Evolutionary conservation across 1,139 yeast genomes (phyloP).

Genomic region (Kodamaea suecica): DNA sequence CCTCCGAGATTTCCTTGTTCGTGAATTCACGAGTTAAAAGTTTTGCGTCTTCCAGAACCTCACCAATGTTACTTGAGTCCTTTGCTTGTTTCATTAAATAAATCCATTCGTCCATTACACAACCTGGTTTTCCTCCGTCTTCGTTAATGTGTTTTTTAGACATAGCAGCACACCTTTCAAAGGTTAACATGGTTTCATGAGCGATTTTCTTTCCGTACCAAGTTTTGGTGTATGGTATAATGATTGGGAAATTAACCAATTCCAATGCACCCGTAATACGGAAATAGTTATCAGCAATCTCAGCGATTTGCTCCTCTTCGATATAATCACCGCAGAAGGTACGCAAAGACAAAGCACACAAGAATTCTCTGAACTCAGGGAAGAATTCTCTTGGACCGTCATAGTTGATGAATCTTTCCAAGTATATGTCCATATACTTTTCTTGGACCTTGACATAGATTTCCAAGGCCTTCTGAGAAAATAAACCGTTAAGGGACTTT

Average conservation of each 20-base stretch:
- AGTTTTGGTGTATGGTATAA: conserved; percentile 90
- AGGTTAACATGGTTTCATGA: conserved; percentile 88
- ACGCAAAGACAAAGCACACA: conserved; percentile 89
- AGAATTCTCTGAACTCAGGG: conserved; percentile 91
- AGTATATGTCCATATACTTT: conserved; percentile 73
- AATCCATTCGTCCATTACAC: conserved; percentile 97
- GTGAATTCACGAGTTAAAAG: conserved; percentile 77
- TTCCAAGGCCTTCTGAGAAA: conserved; percentile 79
- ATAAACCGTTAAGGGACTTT: conserved; percentile 82
- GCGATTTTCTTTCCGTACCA: conserved; percentile 97
- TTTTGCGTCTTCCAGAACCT: conserved; percentile 45
- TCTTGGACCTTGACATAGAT: conserved; percentile 84
- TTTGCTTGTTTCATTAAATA: conserved; percentile 76
- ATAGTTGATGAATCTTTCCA: conserved; percentile 59
- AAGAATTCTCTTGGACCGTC: conserved; percentile 72
- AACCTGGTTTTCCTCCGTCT: conserved; percentile 72
- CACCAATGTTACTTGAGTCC: conserved; percentile 36
- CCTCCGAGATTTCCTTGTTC: conserved; percentile 90
- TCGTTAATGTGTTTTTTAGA: conserved; percentile 74
- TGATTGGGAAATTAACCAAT: conserved; percentile 94
- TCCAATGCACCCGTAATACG: conserved; percentile 92
- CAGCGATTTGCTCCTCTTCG: conserved; percentile 81
- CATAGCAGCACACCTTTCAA: conserved; percentile 81
- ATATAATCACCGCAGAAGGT: conserved; percentile 96
- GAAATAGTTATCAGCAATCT: conserved; percentile 88